Percentiles rank a stretch among this genome's conserved stretches.
phyloP scores from a whole-genome alignment of 2,329 filamentous ascomycete species.

The Mariannaea sp. region DNA sequence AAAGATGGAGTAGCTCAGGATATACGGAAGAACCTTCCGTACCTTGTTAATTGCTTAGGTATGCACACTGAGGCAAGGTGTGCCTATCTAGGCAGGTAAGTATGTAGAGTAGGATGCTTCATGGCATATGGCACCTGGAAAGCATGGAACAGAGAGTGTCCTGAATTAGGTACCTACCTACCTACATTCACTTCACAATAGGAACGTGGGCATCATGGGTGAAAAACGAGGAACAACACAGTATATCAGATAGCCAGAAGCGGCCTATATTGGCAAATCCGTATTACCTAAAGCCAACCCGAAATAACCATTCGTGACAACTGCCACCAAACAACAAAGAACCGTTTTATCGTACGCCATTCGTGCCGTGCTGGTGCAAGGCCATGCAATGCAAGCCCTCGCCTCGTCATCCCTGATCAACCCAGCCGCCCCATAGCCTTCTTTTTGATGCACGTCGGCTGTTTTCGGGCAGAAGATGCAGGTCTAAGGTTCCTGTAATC shows the following conservation, averaged over 20 bases:
- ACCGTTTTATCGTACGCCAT: constrained; percentile 51
- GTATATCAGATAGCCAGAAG: constrained; percentile 3
- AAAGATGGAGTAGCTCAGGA: no score
- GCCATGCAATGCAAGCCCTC: constrained; percentile 50
- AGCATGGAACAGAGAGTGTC: no score
- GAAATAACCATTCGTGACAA: constrained; percentile 22
- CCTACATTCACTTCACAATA: not conserved
- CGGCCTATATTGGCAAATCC: constrained; percentile 32
- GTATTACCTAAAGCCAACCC: constrained; percentile 30
- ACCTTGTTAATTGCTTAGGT: no score
- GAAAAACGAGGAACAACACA: not conserved
- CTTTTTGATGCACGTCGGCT: constrained; percentile 19
- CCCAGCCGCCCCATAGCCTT: constrained; percentile 24
- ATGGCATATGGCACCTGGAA: no score
- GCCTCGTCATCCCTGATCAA: constrained; percentile 54
- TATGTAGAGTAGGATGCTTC: no score
- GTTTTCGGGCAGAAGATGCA: constrained; percentile 42
- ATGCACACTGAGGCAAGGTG: no score
- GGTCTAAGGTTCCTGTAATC: constrained; percentile 54
- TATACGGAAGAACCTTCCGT: no score
- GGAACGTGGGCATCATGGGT: not conserved
- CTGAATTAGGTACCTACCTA: no score
- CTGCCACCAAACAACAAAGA: constrained; percentile 29
- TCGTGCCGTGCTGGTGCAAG: constrained; percentile 41
- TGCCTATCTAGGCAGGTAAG: no score